Conservation (phyloP, 1,284 basidiomycete species). For the Exobasidium cylindrosporum region DNA sequence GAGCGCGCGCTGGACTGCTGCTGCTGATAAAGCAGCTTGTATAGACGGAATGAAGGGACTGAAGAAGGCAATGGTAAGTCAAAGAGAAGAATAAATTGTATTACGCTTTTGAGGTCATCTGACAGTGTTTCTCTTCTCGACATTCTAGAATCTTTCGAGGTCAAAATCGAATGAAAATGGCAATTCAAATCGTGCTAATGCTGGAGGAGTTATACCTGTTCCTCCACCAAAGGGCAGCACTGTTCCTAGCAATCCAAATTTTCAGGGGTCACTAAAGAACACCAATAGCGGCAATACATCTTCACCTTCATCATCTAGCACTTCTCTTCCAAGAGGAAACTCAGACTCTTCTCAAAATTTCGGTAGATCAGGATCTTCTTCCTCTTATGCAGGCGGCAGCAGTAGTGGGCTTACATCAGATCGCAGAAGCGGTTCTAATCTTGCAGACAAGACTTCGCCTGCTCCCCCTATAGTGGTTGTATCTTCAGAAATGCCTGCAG, state of each 20-base stretch:
- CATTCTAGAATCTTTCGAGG: constrained; percentile 45
- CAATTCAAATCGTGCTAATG: constrained; percentile 25
- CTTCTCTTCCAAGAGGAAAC: constrained; percentile 20
- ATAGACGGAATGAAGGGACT: constrained; percentile 48
- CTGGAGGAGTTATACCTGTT: constrained; percentile 31
- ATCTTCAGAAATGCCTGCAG: constrained; percentile 45
- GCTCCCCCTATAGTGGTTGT: constrained; percentile 48
- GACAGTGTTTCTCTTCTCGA: neutral
- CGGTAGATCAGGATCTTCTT: constrained; percentile 8
- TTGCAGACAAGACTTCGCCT: constrained; percentile 46
- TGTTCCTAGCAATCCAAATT: constrained; percentile 35
- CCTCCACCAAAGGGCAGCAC: constrained; percentile 45
- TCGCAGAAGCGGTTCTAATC: constrained; percentile 21
- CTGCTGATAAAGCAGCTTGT: neutral
- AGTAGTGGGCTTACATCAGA: constrained; percentile 15
- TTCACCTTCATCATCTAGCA: constrained; percentile 36
- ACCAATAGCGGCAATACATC: constrained; percentile 20
- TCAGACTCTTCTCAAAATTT: neutral
- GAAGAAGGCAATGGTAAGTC: constrained; percentile 55
- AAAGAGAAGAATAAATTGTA: neutral
- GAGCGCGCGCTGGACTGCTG: neutral
- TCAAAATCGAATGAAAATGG: constrained; percentile 48
- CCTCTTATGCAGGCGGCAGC: neutral
- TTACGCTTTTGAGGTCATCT: neutral
- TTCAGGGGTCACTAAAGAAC: constrained; percentile 40